These are phyloP conservation scores for Trichosporon sp. DNA, from an alignment of 1,284 basidiomycete species.

Conservation along the genomic window DNA sequence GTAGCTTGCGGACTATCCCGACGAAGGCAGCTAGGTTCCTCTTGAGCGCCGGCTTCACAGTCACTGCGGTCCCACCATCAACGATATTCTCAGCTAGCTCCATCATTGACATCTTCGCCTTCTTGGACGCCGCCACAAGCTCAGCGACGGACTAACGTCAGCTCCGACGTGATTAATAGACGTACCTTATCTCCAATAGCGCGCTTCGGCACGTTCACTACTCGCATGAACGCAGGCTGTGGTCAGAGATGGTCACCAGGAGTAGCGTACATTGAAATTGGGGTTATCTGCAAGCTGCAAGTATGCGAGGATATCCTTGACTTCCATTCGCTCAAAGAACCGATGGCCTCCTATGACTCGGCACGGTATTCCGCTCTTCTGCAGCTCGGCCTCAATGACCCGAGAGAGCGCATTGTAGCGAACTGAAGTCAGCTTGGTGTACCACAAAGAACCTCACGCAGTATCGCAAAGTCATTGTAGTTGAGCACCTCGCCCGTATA, in stretches of 20 bases:
- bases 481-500: slow-evolving; percentile 65
- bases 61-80: slow-evolving; percentile 55
- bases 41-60: slow-evolving; percentile 62
- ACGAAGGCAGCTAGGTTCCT: slow-evolving; percentile 61
- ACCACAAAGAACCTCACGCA: slow-evolving; percentile 58
- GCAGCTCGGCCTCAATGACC: slow-evolving; percentile 68
- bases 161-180: neutral
- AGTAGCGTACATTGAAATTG: slow-evolving; percentile 53
- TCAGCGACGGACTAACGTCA: slow-evolving; percentile 57
- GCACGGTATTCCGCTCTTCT: slow-evolving; percentile 70
- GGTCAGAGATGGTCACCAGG: neutral
- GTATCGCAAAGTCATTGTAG: slow-evolving; percentile 71
- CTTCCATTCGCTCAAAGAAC: slow-evolving; percentile 79
- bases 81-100: slow-evolving; percentile 60
- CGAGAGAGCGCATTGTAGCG: slow-evolving; percentile 79
- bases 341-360: slow-evolving; percentile 73
- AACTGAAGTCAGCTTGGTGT: slow-evolving; percentile 50
- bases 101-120: slow-evolving; percentile 56
- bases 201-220: slow-evolving; percentile 68
- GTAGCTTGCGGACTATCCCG: slow-evolving; percentile 55
- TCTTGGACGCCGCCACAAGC: slow-evolving; percentile 56
- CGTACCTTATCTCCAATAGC: slow-evolving; percentile 78
- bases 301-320: slow-evolving; percentile 85
- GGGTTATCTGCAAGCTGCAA: slow-evolving; percentile 80
- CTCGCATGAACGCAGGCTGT: slow-evolving; percentile 66